Conservation (phyloP, 2,329 filamentous ascomycete genomes). For the Fusarium globosum region DNA sequence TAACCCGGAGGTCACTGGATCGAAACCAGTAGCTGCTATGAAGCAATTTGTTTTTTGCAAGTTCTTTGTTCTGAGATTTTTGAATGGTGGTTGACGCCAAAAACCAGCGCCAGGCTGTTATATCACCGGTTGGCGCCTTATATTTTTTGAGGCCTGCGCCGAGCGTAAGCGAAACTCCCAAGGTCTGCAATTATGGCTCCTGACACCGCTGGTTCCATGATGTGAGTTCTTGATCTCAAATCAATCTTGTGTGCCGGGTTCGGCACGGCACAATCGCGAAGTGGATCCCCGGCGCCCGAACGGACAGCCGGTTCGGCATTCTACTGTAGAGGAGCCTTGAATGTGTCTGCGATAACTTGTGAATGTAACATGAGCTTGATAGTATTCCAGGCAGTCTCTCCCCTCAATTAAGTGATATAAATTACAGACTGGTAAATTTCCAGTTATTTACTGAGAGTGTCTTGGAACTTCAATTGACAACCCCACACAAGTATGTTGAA, state of each 20-base stretch:
- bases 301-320: background rate
- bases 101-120: background rate
- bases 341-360: background rate
- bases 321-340: background rate
- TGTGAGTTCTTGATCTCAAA: background rate
- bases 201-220: rapidly evolving
- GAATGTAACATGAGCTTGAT: background rate
- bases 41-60: slow-evolving; percentile 1
- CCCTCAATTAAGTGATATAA: rapidly evolving
- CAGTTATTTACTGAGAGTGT: rapidly evolving
- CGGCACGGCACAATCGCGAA: background rate
- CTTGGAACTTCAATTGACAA: rapidly evolving
- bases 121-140: rapidly evolving
- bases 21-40: slow-evolving; percentile 29
- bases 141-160: rapidly evolving
- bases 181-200: rapidly evolving
- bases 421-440: background rate
- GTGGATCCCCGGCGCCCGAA: background rate
- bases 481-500: rapidly evolving
- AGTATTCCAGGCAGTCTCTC: rapidly evolving
- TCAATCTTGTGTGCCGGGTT: slow-evolving; percentile 2
- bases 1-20: slow-evolving; percentile 30
- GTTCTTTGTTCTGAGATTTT: background rate
- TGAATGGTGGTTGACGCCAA: background rate
- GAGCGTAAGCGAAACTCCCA: rapidly evolving